Percentiles rank a stretch among this genome's conserved stretches.
phyloP scores from a whole-genome alignment of 2,329 filamentous ascomycete species.

The Pseudodiploospora longispora region DNA sequence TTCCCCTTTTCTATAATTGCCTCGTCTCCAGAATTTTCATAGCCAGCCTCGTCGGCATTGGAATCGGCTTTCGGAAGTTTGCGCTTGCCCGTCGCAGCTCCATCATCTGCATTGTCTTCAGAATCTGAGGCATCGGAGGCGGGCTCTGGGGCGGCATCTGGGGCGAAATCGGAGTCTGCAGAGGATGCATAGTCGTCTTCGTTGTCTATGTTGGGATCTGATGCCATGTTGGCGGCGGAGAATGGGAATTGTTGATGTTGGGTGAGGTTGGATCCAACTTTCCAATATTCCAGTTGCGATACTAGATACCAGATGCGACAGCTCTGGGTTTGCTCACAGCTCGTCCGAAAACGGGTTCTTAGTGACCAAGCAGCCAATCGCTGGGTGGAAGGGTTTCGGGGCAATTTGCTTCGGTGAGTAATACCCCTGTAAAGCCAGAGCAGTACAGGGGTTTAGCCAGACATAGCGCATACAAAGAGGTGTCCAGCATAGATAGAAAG shows the following conservation, averaged over 20 bases:
- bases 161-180: constrained; percentile 66
- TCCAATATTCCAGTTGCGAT: no score
- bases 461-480: no score
- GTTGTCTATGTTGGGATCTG: constrained; percentile 33
- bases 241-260: constrained; percentile 2
- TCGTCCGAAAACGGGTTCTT: no score
- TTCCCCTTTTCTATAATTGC: constrained; percentile 56
- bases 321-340: no score
- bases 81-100: constrained; percentile 19
- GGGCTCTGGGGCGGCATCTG: constrained; percentile 43
- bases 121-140: constrained; percentile 44
- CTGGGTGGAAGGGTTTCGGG: no score
- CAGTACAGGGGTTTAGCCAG: no score
- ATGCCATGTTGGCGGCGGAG: constrained; percentile 30
- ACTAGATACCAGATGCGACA: no score
- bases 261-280: neutral
- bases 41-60: constrained; percentile 32
- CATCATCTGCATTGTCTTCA: constrained; percentile 29
- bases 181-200: constrained; percentile 58
- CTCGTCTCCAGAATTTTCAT: constrained; percentile 67
- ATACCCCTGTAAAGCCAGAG: no score
- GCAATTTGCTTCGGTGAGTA: no score
- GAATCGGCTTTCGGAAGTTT: constrained; percentile 12
- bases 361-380: no score
- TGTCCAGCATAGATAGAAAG: no score